phyloP scores from a whole-genome alignment of 768 basidiomycete species.

The Mycena galericulata region DNA sequence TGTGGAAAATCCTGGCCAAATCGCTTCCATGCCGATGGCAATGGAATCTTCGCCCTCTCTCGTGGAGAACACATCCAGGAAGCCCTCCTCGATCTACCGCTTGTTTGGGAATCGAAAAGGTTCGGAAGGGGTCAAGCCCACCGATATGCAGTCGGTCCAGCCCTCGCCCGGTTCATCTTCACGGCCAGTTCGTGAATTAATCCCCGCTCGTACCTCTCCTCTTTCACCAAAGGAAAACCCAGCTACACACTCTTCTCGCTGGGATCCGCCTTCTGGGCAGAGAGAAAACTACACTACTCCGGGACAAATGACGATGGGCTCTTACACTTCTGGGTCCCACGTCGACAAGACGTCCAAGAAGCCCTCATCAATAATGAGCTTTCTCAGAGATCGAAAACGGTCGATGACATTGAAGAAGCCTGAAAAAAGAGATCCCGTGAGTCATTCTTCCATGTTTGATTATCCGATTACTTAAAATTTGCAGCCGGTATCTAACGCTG shows the following conservation, averaged over 20 bases:
- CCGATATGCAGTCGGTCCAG: too few species aligned
- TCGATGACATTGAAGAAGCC: not conserved
- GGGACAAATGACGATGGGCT: not conserved
- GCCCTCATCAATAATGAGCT: not conserved
- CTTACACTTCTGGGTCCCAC: not conserved
- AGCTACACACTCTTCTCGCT: too few species aligned
- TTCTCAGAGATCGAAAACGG: not conserved
- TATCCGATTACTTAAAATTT: not conserved
- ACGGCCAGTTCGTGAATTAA: too few species aligned
- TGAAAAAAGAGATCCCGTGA: too few species aligned
- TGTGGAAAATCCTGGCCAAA: not conserved
- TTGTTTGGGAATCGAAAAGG: not conserved
- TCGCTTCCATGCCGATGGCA: not conserved
- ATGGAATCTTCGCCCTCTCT: not conserved
- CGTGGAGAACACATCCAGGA: not conserved
- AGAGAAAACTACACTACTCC: not conserved
- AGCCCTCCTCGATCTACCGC: not conserved
- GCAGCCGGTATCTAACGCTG: not conserved
- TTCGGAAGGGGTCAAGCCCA: too few species aligned
- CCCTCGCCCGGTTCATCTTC: too few species aligned
- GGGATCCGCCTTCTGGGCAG: too few species aligned
- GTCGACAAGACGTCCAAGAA: not conserved
- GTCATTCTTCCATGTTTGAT: too few species aligned
- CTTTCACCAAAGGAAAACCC: too few species aligned
- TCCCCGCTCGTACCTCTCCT: too few species aligned